Evolutionary conservation across 2,329 filamentous ascomycete genomes (phyloP), one percentile per base, ranked within the genome.

Genomic region (Colletotrichum euphorbiae): DNA sequence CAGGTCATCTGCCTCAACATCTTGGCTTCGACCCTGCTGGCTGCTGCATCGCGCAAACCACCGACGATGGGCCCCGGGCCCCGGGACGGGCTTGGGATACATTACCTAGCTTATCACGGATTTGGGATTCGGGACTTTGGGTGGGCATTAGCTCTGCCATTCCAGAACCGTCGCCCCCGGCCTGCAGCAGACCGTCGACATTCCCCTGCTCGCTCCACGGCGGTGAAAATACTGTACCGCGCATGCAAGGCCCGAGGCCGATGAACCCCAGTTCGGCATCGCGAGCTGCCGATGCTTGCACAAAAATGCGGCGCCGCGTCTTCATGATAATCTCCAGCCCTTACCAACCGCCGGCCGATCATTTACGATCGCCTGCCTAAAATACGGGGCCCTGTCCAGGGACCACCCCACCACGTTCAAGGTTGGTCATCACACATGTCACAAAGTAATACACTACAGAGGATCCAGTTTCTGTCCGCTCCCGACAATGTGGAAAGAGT

Each of bases 401-500:
- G 46, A 59, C 54, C 61, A 65, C 60, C 60, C 60, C 19, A 65
- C 52, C 65, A 64, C 52, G 65, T 68, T 64, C 60, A 19, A 46
- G n/a, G 38, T 64, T 64, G 65, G 65, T 64, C 52, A 59, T 64
- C 51, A 46, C 38, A 36, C 40, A n/a, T n/a, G n/a, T n/a, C n/a
- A 24, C 24, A 4, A 24, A 24, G 24, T 5, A 24, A 4, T 5
- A 24, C 24, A 24, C 24, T 19, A 24, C 28, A 38, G 45, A 24
- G 17, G 54, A 52, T 42, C 52, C 52, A 40, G 58, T 36, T 52
- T 48, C 45, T 68, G 28, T 68, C 60, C 65, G 60, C 59, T 68
- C 60, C 65, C 65, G 65, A 68, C 65, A 13, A 68, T 55, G 65
- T 64, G 65, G 65, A 54, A 46, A 68, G 65, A 59, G 52, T 68